Evolutionary conservation across 2,329 filamentous ascomycete genomes (phyloP), one percentile per base, ranked within the genome.

Genomic region (Cordyceps farinosa): DNA sequence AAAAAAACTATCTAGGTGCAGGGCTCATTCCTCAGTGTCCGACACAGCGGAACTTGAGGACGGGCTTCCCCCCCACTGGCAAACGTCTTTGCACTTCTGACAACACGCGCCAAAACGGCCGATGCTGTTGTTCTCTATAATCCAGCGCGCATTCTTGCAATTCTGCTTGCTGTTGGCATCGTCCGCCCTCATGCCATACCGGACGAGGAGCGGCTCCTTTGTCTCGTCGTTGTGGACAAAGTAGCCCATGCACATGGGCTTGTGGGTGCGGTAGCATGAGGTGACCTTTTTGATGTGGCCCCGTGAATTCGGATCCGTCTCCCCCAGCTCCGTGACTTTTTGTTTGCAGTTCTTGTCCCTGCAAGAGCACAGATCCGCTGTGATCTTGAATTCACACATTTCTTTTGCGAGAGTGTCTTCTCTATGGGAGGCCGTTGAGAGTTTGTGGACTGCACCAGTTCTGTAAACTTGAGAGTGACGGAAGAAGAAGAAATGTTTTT

Each of bases 121-220:
- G 3, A 2, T 36, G 34, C n/a, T 0, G 51, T 44, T 40, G 13
- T 56, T 15, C 6, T 8, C 3, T 13, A 56, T 32, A 4, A 44
- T 10, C 5, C 29, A 55, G 4, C 27, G 36, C 15, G 53, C 40
- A 11, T 65, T 55, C 44, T 30, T 65, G 48, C 66, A 67, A 30
- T 67, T 65, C 30, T 63, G 65, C 30, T 44, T 66, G 45, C 59
- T 65, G 63, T 66, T 67, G 11, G 47, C 57, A 29, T 66, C 62
- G 34, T 48, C 50, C 5, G 48, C 52, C n/a, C 57, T 30, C 65
- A 67, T 66, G n/a, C 66, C 65, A 13, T 56, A 56, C 4, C n/a
- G 30, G 10, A 65, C 65, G 8, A 66, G 45, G 9, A 65, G 32
- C 7, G 65, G 59, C 11, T 64, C 29, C 8, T 22, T 22, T 22